Conservation (phyloP, 1,284 basidiomycete species). For the Sphagnurus paluster region DNA sequence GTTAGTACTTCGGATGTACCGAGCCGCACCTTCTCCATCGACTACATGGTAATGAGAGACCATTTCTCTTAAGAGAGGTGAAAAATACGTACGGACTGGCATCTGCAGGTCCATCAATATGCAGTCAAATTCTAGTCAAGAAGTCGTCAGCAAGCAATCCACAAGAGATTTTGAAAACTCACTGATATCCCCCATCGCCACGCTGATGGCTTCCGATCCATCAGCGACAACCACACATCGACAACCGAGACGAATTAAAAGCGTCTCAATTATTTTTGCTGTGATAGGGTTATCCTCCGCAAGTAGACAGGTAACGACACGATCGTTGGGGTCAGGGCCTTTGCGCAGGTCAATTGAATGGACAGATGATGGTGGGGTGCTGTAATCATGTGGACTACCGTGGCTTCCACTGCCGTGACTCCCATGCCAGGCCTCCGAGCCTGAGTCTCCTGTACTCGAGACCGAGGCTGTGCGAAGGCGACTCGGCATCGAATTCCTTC, state of each 20-base stretch:
- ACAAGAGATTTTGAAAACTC: slow-evolving; percentile 37
- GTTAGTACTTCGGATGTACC: slow-evolving; percentile 94
- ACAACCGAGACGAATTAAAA: slow-evolving; percentile 90
- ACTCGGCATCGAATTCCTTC: slow-evolving; percentile 87
- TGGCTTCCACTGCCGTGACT: slow-evolving; percentile 42
- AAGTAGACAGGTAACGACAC: slow-evolving; percentile 87
- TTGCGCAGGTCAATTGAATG: slow-evolving; percentile 75
- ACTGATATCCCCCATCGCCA: slow-evolving; percentile 97
- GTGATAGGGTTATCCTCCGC: slow-evolving; percentile 98
- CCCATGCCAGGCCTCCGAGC: slow-evolving; percentile 69
- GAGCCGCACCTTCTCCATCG: slow-evolving; percentile 89
- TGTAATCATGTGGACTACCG: slow-evolving; percentile 37
- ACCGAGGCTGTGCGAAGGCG: slow-evolving; percentile 86
- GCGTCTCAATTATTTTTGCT: slow-evolving; percentile 92
- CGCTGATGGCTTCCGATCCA: slow-evolving; percentile 94
- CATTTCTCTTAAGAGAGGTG: background rate
- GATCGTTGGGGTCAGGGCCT: slow-evolving; percentile 69
- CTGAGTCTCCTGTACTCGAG: slow-evolving; percentile 74
- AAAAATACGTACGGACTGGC: slow-evolving; percentile 72
- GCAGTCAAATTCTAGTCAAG: slow-evolving; percentile 74
- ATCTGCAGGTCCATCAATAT: slow-evolving; percentile 90
- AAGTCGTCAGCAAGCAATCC: slow-evolving; percentile 15
- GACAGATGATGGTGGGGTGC: slow-evolving; percentile 77
- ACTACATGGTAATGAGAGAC: slow-evolving; percentile 45
- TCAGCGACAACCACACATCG: slow-evolving; percentile 93